These are phyloP conservation scores for Cryphonectria japonica DNA, from an alignment of 2,329 filamentous ascomycete species.

Conservation along the genomic window DNA sequence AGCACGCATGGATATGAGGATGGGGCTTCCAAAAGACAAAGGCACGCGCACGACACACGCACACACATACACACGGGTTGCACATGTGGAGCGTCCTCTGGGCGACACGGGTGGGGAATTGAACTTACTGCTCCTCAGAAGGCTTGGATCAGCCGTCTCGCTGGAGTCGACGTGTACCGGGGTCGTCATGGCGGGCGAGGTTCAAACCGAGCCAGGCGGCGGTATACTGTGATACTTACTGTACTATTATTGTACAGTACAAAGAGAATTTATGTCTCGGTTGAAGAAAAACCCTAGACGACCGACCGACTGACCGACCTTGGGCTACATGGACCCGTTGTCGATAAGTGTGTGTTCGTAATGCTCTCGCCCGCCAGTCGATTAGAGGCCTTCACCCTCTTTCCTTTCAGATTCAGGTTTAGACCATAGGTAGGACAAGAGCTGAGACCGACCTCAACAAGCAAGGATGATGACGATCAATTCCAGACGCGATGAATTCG, in stretches of 20 bases:
- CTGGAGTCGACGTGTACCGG: constrained; percentile 26
- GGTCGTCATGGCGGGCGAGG: constrained; percentile 26
- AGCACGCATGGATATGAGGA: background rate
- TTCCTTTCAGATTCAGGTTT: background rate
- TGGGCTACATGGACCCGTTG: background rate
- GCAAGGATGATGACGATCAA: constrained; percentile 1
- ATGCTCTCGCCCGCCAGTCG: background rate
- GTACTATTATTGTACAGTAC: background rate
- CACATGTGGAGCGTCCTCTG: constrained; percentile 18
- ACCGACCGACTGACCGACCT: background rate
- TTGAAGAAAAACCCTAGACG: background rate
- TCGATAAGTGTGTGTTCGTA: too few species aligned
- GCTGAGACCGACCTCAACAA: background rate
- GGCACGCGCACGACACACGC: background rate
- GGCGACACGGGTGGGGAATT: constrained; percentile 1
- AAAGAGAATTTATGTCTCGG: background rate
- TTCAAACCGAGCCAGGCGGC: background rate
- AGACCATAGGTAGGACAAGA: background rate
- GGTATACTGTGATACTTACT: background rate
- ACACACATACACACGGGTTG: background rate
- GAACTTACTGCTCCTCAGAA: constrained; percentile 22
- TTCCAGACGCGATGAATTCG: constrained; percentile 7
- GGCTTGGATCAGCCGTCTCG: constrained; percentile 23
- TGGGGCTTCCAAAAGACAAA: background rate
- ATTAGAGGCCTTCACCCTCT: background rate